Percentiles rank a stretch among this genome's conserved stretches.
These are phyloP conservation scores for Leishmania major DNA, from an alignment of 208 protist species.

Conservation along the genomic window DNA sequence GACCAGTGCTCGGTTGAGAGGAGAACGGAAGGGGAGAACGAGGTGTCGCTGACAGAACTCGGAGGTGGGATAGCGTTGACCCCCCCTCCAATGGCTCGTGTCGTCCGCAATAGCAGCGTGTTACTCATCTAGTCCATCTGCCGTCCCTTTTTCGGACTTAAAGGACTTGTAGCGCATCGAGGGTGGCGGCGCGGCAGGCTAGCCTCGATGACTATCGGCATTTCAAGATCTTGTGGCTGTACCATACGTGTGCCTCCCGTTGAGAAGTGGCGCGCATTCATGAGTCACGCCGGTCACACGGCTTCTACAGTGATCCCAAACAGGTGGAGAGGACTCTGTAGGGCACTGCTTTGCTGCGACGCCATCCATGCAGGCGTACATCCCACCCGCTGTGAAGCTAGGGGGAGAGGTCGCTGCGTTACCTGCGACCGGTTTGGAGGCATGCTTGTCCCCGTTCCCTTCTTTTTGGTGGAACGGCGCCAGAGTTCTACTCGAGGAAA, in stretches of 20 bases:
- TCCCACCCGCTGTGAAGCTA: not conserved
- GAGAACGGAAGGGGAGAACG: not conserved
- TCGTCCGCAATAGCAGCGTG: not conserved
- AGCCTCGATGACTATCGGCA: not conserved
- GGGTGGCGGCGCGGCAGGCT: not conserved
- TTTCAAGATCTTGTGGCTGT: not conserved
- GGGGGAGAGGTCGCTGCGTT: not conserved
- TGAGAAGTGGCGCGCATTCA: not conserved
- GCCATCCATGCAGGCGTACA: not conserved
- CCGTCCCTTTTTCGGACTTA: not conserved
- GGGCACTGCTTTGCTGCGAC: not conserved
- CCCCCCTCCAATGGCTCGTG: not conserved
- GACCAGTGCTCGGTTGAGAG: not conserved
- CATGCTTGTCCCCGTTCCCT: not conserved
- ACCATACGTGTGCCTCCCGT: not conserved
- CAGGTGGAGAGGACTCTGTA: not conserved
- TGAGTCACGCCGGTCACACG: not conserved
- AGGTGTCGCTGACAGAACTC: not conserved
- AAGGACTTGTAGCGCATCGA: not conserved
- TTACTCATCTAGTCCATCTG: constrained; percentile 4
- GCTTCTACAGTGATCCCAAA: not conserved
- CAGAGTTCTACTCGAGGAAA: not conserved
- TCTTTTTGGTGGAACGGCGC: not conserved
- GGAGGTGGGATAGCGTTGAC: not conserved
- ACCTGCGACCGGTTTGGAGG: not conserved